Base-by-base conservation (phyloP, 2,329 filamentous ascomycete genomes). In the Tetracladium maxilliforme region DNA sequence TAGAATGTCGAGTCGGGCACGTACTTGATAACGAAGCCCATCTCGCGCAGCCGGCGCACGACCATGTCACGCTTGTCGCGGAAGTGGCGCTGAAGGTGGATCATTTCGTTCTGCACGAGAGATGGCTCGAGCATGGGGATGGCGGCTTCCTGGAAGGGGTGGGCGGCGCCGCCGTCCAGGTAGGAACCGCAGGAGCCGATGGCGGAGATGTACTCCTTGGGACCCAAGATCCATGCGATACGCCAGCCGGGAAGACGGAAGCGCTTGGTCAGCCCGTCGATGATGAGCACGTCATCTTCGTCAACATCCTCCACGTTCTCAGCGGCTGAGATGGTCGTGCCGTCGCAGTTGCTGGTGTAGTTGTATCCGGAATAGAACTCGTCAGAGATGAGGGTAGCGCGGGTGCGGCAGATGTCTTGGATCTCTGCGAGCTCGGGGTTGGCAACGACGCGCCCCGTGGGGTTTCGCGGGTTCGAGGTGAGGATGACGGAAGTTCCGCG, bases 291-390 rank as follows among this genome's bases (percentile, higher is more conserved):
- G 43, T 92, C 82, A 31, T 92, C 82, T 43, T 81, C 68, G 45
- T 94, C 71, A 10, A 94, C 84, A 40, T 94, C 84, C 29, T 83
- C 67, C 24, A 95, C 70, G 48, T 95, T 93, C 44, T 82, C 77
- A 5, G 87, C 87, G 7, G 84, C 78, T 24, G 77, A 86, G 47
- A 94, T 82, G 21, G 87, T 92, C 16, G 68, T 72, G 19, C 87
- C 87, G 44, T 94, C 86, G 48, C 87, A 95, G 55, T 84, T 65
- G 39, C 71, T 81, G 18, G 82, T 92, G 58, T 95, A 95, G 56
- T 93, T 93, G 63, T 94, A 95, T 13, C 86, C 83, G 8, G 75
- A 74, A 57, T 95, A 95, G 62, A 95, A 95, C 54, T 95, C 87
- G 45, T 95, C 87, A 56, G 86, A 82, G 48, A 95, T 86, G 28